Conservation (phyloP, 495 filamentous ascomycete genomes). For the Neurospora terricola region DNA sequence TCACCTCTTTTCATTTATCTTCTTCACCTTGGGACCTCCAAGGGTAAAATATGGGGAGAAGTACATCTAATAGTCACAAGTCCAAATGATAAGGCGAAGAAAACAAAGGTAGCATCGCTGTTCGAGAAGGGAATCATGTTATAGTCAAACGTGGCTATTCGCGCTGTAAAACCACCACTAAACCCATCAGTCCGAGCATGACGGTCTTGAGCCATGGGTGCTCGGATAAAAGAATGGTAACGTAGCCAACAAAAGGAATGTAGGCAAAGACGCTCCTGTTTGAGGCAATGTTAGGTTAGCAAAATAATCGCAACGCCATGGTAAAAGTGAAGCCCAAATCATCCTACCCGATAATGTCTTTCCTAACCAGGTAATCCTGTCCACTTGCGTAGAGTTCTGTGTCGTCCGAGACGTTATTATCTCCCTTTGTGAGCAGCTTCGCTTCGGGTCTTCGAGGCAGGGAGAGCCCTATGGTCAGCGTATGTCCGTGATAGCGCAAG, state of each 20-base stretch:
- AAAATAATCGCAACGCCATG: background rate
- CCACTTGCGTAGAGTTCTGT: constrained; percentile 77
- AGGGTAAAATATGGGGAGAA: background rate
- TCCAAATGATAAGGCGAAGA: background rate
- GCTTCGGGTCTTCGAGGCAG: constrained; percentile 26
- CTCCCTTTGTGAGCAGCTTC: constrained; percentile 88
- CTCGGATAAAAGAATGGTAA: constrained; percentile 93
- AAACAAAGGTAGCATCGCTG: background rate
- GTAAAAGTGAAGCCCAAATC: background rate
- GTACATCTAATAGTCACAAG: background rate
- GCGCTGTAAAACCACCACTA: constrained; percentile 87
- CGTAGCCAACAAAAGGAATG: constrained; percentile 91
- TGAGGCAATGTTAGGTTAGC: constrained; percentile 3
- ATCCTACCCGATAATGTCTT: constrained; percentile 71
- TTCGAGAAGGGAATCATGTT: background rate
- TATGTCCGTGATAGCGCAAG: background rate
- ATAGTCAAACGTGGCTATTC: constrained; percentile 40
- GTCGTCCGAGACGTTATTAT: constrained; percentile 93
- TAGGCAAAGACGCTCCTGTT: constrained; percentile 72
- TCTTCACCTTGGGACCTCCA: background rate
- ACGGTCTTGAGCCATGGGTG: constrained; percentile 96
- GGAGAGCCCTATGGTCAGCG: background rate
- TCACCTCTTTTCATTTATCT: background rate
- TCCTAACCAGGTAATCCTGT: constrained; percentile 75
- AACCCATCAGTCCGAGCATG: constrained; percentile 87